Conservation (phyloP, 2,329 filamentous ascomycete genomes). For the Fusarium sp. region DNA sequence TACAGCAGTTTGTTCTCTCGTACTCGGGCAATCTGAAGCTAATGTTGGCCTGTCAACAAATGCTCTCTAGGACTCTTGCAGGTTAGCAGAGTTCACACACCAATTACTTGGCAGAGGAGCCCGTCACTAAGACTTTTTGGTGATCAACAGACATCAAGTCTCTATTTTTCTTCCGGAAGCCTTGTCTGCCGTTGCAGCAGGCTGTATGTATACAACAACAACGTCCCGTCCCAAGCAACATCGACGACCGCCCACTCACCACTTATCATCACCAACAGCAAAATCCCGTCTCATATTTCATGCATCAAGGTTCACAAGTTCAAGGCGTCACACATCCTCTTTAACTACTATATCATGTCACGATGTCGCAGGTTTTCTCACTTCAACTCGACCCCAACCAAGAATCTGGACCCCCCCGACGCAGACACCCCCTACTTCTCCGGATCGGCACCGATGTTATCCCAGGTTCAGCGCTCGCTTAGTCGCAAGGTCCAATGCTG, state of each 20-base stretch:
- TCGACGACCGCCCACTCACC: slow-evolving; percentile 9
- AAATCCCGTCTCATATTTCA: slow-evolving; percentile 29
- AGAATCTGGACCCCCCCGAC: slow-evolving; percentile 25
- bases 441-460: slow-evolving; percentile 32
- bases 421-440: slow-evolving; percentile 12
- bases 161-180: slow-evolving; percentile 33
- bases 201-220: neutral
- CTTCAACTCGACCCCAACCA: slow-evolving; percentile 11
- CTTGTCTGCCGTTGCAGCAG: slow-evolving; percentile 11
- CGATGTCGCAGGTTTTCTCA: slow-evolving; percentile 44
- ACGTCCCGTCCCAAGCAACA: slow-evolving; percentile 15
- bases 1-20: slow-evolving; percentile 97
- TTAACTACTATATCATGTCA: slow-evolving; percentile 41
- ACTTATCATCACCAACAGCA: neutral
- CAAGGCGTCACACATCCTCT: slow-evolving; percentile 27
- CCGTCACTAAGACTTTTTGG: slow-evolving; percentile 45
- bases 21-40: slow-evolving; percentile 82
- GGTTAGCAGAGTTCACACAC: slow-evolving; percentile 50
- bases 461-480: slow-evolving; percentile 46
- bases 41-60: slow-evolving; percentile 61
- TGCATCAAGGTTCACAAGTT: slow-evolving; percentile 37
- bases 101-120: slow-evolving; percentile 37
- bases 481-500: slow-evolving; percentile 45
- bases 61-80: slow-evolving; percentile 62
- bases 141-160: slow-evolving; percentile 46